Evolutionary conservation across 768 basidiomycete species (phyloP), one percentile per base, ranked within the genome.

Genomic region (Antrodiella citrinella): DNA sequence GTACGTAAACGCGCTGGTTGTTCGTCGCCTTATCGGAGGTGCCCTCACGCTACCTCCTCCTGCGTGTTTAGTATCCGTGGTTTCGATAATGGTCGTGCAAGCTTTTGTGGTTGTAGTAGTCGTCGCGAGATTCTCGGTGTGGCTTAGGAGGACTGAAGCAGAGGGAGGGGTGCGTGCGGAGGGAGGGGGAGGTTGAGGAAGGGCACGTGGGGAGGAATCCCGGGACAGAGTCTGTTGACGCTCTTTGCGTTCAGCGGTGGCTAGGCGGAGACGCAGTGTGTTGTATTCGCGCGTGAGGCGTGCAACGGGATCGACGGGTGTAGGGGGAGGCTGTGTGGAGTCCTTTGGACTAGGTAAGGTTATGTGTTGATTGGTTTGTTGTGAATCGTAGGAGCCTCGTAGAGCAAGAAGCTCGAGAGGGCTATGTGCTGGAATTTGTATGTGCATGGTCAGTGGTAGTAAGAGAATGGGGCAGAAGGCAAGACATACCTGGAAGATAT

Each of bases 201-300:
- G 39, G 44, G 55, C 39, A 42, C 46, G 38, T 50, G 55, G 49
- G 30, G 46, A 48, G 4, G 38, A 45, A 23, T 49, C 54, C n/a
- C n/a, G n/a, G 30, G 49, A 45, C 24, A 45, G 30, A 26, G 45
- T 54, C 26, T 24, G 22, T 20, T 51, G 54, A 23, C 60, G 70
- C 51, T 59, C 58, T 58, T 56, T 68, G 63, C 59, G 64, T 65
- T 67, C 62, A 21, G 58, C 70, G 69, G 64, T 60, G 67, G 70
- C 69, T 60, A 61, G 66, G 59, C 58, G 66, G 59, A 58, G 57
- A 69, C 69, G 66, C 70, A 70, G 66, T 70, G 72, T 68, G 54
- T 66, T 54, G 65, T 65, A 65, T 65, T 72, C 71, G 64, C 71
- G 62, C 48, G 67, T 66, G 57, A 70, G 64, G 57, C 59, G 64